A percentile compares a stretch with the other conserved stretches of the same genome.
These are phyloP conservation scores for Pelagomonas calceolata DNA, from an alignment of 108 stramenopile species.

Conservation along the genomic window DNA sequence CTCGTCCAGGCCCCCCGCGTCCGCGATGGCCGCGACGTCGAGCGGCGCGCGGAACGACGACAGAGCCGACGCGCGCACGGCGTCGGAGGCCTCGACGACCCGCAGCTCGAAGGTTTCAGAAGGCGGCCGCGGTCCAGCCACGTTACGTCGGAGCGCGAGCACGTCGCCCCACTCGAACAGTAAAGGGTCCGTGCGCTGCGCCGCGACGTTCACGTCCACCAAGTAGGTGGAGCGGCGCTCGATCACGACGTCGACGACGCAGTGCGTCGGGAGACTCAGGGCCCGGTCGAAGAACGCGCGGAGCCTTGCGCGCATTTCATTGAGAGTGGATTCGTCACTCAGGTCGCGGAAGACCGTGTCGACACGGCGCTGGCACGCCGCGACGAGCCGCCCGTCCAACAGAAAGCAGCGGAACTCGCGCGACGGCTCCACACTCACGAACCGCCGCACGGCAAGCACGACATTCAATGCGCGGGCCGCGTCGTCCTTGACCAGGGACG, in stretches of 20 bases:
- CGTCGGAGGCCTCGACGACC: too few species aligned
- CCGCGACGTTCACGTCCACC: background rate
- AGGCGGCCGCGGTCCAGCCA: background rate
- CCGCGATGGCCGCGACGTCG: background rate
- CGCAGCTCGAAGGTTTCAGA: background rate
- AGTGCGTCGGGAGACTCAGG: background rate
- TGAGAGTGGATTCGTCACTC: background rate
- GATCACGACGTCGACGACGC: background rate
- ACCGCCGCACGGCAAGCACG: background rate
- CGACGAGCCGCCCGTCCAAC: background rate
- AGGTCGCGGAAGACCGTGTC: background rate
- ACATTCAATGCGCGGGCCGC: background rate
- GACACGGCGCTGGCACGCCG: background rate
- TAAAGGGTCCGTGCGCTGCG: background rate
- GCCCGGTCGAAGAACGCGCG: background rate
- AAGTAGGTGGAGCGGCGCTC: background rate
- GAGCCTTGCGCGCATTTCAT: background rate
- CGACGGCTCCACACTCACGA: background rate
- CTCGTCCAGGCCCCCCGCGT: too few species aligned
- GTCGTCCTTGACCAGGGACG: background rate
- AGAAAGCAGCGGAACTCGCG: background rate
- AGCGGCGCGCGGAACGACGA: background rate
- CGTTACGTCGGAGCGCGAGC: background rate
- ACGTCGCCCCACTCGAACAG: background rate
- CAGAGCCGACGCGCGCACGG: background rate